Conservation (phyloP, 306 rosid genomes). For the Pterocarpus macrocarpus region DNA sequence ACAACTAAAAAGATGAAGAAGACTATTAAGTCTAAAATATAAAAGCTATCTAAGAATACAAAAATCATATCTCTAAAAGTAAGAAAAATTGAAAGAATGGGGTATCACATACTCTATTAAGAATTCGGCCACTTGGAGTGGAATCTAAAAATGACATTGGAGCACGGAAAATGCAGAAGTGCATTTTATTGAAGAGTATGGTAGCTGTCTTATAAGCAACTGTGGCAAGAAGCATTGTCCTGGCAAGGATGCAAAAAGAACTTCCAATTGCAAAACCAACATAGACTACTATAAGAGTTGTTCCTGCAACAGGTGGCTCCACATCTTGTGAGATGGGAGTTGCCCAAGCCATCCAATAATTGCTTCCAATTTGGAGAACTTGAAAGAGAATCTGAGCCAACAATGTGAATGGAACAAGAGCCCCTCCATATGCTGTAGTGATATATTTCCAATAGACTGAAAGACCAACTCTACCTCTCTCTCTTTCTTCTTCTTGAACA, state of each 20-base stretch:
- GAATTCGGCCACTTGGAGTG: slow-evolving; percentile 76
- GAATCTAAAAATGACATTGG: slow-evolving; percentile 81
- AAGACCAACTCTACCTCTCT: slow-evolving; percentile 69
- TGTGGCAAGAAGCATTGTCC: slow-evolving; percentile 53
- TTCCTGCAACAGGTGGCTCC: slow-evolving; percentile 47
- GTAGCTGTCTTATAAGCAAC: slow-evolving; percentile 69
- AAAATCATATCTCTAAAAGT: not conserved
- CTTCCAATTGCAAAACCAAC: slow-evolving; percentile 63
- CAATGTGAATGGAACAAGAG: slow-evolving; percentile 67
- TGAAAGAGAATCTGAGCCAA: slow-evolving; percentile 59
- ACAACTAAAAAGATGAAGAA: not conserved
- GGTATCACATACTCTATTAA: slow-evolving; percentile 60
- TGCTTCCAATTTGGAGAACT: slow-evolving; percentile 69
- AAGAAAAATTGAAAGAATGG: not conserved
- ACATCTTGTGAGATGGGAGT: slow-evolving; percentile 59
- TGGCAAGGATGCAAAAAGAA: slow-evolving; percentile 56
- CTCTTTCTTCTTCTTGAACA: slow-evolving; percentile 84
- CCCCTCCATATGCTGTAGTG: slow-evolving; percentile 67
- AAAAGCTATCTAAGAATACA: not conserved
- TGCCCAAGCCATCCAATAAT: slow-evolving; percentile 86
- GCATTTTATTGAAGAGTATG: slow-evolving; percentile 68
- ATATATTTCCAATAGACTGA: slow-evolving; percentile 65
- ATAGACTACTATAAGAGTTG: slow-evolving; percentile 54
- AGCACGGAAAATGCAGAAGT: slow-evolving; percentile 64
- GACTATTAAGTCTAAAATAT: not conserved